Evolutionary conservation across 148 eudicot species (phyloP), one percentile per base, ranked within the genome.

Genomic region (Gaultheria prostrata): DNA sequence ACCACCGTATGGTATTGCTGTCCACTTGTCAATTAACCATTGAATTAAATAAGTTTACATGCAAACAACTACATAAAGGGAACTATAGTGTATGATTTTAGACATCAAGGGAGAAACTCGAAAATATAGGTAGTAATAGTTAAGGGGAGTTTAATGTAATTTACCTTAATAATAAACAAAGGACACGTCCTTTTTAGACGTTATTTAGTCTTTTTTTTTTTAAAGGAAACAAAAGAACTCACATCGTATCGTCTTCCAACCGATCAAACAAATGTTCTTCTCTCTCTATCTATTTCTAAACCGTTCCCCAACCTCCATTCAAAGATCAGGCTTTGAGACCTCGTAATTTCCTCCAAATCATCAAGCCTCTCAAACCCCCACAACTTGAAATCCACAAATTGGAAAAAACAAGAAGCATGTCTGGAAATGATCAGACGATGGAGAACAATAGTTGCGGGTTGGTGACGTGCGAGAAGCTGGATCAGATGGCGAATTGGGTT

Each of bases 401-500:
- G 35, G 24, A 76, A 48, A 76, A 28, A 6, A 13, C 8, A 11
- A 9, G 9, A 15, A 75, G 39, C 4, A 78, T 54, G 81, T 32
- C 30, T 78, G 46, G 21, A n/a, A 61, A 80, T n/a, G n/a, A n/a
- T 61, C 82, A 39, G 51, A 63, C 24, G 35, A 24, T 46, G 43
- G 82, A 46, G 35, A 80, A 26, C 56, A 26, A 35, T 35, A 35
- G 6, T 28, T 84, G 82, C 3, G 75, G 82, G 33, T 67, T 56
- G 26, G 32, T 79, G 69, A 48, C 86, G 56, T 84, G 86, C 78
- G 86, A 84, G 30, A 78, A 65, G 82, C 14, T 84, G 57, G 86
- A 84, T 76, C 80, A 65, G 76, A 35, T 84, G 72, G 88, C 84
- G 54, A 86, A 77, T n/a, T 86, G 88, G 88, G 86, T 84, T 18